Conservation (phyloP, 345 rosid species). For the Eucalyptus camaldulensis region DNA sequence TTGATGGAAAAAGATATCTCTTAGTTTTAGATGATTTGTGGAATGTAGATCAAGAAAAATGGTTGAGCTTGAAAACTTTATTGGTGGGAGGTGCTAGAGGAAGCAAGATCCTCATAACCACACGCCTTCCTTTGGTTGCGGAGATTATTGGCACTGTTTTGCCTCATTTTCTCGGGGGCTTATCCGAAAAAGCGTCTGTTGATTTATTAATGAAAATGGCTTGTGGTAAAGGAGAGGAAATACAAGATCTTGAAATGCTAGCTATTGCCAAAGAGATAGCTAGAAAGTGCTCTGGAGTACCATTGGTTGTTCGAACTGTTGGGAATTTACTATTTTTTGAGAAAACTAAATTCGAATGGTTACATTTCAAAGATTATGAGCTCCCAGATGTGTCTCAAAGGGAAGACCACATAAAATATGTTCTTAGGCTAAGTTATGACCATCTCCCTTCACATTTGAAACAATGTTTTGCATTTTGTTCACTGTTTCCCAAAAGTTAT, state of each 20-base stretch:
- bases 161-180: accelerated
- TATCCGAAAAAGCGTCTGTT: not conserved
- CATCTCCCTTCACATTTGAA: no score
- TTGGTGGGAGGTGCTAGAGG: not conserved
- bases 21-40: not conserved
- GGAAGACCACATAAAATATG: no score
- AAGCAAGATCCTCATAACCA: not conserved
- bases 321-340: not conserved
- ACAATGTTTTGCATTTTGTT: no score
- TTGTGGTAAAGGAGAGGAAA: not conserved
- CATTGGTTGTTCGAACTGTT: not conserved
- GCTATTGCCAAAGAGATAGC: not conserved
- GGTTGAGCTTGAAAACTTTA: not conserved
- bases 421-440: no score
- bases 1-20: not conserved
- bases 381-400: no score
- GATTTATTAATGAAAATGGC: not conserved
- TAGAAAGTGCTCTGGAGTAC: not conserved
- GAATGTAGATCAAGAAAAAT: not conserved
- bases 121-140: not conserved
- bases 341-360: no score
- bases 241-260: not conserved
- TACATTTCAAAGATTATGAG: no score
- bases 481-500: no score
- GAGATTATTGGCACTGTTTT: accelerated